Base-by-base conservation (phyloP, 2,329 filamentous ascomycete genomes). In the Tolypocladium cylindrosporum region DNA sequence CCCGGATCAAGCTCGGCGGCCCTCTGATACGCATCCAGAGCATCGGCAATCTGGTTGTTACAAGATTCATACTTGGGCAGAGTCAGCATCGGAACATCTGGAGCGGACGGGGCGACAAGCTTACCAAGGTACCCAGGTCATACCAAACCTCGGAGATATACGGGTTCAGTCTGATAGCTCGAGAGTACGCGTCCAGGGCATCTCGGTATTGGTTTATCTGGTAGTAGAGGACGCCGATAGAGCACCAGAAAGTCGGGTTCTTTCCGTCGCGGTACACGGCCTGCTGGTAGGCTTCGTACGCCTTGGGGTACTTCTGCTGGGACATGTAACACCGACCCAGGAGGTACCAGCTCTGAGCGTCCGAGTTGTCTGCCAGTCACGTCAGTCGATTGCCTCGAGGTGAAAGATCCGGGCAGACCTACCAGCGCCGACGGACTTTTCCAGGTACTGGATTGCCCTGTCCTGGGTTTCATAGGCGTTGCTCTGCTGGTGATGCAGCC, bases 141-240 rank as follows among this genome's bases (percentile, higher is more conserved):
- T 97, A 99, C 94, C 94, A 99, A 55, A 99, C 94, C 73, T 99
- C 94, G 2, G 92, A 97, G 63, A 99, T 97, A 78, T 96, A 97
- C 6, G 94, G 94, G 71, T 97, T 99, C 66, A 99, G 76, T 58
- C 94, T 88, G 67, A 97, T 99, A 53, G 94, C 94, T 60, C 94
- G 89, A 61, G 92, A 97, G 75, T 97, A 99, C 43, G 94, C 94
- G 77, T 99, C 94, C 56, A 99, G 83, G 3, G 94, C 94, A 78
- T 99, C 94, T 59, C 94, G 87, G 75, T 99, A 99, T 77, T 99
- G 94, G 75, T 97, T 99, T 78, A 99, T 99, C 75, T 97, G 94
- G 76, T 97, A 99, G 74, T 99, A 99, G 60, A 99, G 82, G 19
- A 99, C 94, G 71, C 94, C 94, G 70, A 99, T 99, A 11, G 93